These are phyloP conservation scores for Elongisporangium anandrum DNA, from an alignment of 352 stramenopile species.

Conservation along the genomic window DNA sequence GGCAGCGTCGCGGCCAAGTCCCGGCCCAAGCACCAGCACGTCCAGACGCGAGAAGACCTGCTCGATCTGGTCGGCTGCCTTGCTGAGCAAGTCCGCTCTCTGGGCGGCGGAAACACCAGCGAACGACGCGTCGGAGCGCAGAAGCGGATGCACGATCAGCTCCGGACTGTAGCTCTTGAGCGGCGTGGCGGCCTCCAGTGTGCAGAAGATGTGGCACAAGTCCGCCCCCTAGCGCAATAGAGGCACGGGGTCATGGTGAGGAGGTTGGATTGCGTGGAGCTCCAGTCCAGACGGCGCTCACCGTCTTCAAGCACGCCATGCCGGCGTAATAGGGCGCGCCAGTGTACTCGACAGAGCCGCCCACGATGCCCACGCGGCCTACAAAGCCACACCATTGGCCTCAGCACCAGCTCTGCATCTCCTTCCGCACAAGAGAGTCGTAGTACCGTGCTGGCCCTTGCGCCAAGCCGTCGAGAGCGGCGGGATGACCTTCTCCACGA, in stretches of 20 bases:
- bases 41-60: conserved; percentile 67
- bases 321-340: conserved; percentile 97
- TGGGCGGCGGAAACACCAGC: conserved; percentile 1
- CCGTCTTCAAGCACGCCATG: conserved; percentile 89
- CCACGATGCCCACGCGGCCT: conserved; percentile 91
- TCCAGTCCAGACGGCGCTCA: conserved; percentile 6
- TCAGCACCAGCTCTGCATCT: not conserved
- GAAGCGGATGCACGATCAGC: conserved; percentile 91
- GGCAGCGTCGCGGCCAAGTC: conserved; percentile 88
- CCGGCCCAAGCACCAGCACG: conserved; percentile 88
- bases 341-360: conserved; percentile 96
- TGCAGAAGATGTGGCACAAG: conserved; percentile 94
- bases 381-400: not conserved
- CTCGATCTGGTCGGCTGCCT: conserved; percentile 41
- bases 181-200: conserved; percentile 89
- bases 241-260: not conserved
- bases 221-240: conserved; percentile 83
- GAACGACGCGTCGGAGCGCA: conserved; percentile 51
- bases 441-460: conserved; percentile 74
- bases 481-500: conserved; percentile 55
- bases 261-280: not conserved
- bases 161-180: conserved; percentile 98
- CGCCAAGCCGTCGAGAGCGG: conserved; percentile 52
- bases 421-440: not conserved
- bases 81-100: conserved; percentile 12